Base-by-base conservation (phyloP, 2,329 filamentous ascomycete species). In the Alternaria brassicicola region DNA sequence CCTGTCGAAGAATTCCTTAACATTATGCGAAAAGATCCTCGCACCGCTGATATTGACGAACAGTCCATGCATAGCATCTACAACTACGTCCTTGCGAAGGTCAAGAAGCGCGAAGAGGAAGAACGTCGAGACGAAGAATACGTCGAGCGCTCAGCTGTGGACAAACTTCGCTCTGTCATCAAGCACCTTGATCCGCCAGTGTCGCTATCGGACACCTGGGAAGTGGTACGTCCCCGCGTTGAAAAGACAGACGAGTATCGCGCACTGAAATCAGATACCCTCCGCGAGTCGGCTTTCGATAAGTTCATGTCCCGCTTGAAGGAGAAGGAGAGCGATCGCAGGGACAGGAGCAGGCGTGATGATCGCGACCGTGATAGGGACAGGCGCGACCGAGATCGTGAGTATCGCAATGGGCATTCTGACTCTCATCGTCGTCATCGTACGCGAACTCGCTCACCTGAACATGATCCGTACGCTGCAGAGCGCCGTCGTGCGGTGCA, bases 401-500 rank as follows among this genome's bases (percentile, higher is more conserved):
- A 76, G 68, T 76, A 77, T 65, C 75, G 78, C 48, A 76, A 77
- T 61, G 74, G 75, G 51, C 73, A 79, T 69, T 66, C 69, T 60
- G 72, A 75, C 58, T 73, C 76, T 59, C 73, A 76, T 49, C 76
- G 76, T 55, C 76, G 79, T 64, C 76, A 77, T 63, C 81, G 81
- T 65, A 84, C 91, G 68, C 86, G 87, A 68, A 96, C 91, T 74
- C 92, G 93, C 70, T 93, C 90, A 68, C 93, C 93, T n/a, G 95
- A 98, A 78, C 86, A 87, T 57, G 93, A 99, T 79, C 87, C 92
- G 19, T 99, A 99, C 78, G 95, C 98, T 78, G 95, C 93, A 59
- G 95, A 99, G 75, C 88, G 95, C 65, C 90, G 93, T 71, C 95
- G 94, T 77, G 94, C 94, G 41, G 93, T 95, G 73, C 93, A 93